phyloP scores from a whole-genome alignment of 257 asterid genomes.

The Solanum paucissectum region DNA sequence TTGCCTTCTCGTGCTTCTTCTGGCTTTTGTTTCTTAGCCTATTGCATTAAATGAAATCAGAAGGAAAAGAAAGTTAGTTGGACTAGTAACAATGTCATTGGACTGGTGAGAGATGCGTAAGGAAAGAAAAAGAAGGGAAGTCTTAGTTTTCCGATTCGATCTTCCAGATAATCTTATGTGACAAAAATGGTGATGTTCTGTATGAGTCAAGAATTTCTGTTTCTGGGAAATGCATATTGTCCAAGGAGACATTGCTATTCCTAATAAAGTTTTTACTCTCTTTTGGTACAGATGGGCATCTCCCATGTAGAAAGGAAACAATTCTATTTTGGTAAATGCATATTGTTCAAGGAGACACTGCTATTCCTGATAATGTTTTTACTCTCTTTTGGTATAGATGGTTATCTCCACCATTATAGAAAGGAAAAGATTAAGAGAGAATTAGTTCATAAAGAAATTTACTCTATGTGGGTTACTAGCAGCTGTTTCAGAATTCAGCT shows the following conservation, averaged over 20 bases:
- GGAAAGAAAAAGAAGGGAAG: not conserved
- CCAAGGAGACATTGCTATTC: not conserved
- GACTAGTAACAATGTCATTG: not conserved
- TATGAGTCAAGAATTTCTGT: not conserved
- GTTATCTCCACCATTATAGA: not conserved
- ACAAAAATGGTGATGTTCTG: not conserved
- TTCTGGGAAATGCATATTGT: not conserved
- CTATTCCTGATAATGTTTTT: not conserved
- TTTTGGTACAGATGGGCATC: not conserved
- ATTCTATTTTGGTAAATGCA: not conserved
- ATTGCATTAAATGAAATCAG: not conserved
- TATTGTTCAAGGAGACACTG: not conserved
- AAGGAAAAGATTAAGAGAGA: not conserved
- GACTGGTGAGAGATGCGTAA: not conserved
- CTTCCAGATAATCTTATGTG: not conserved
- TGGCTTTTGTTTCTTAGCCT: not conserved
- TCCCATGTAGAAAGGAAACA: not conserved
- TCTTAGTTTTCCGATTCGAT: not conserved
- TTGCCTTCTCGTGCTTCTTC: not conserved
- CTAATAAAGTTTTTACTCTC: not conserved
- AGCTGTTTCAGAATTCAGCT: not conserved
- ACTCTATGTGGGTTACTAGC: not conserved
- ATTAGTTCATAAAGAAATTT: not conserved
- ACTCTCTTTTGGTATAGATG: not conserved
- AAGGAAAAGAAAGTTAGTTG: not conserved